Evolutionary conservation across 2,329 filamentous ascomycete genomes (phyloP).

Genomic region (Penicillium sp.): DNA sequence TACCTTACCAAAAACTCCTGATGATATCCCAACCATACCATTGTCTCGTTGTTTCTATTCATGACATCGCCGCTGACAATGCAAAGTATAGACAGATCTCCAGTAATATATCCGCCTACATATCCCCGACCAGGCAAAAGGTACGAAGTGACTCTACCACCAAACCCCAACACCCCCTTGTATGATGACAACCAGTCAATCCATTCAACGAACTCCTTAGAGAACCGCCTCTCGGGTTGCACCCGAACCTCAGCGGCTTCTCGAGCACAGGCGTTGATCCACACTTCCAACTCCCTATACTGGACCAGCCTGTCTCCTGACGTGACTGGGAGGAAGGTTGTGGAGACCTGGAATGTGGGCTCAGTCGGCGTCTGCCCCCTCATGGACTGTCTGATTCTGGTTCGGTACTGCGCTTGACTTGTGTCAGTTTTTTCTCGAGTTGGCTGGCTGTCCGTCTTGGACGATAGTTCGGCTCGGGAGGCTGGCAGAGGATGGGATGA

Average conservation of each 20-base stretch:
- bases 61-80: constrained; percentile 20
- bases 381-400: constrained; percentile 15
- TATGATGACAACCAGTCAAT: constrained; percentile 63
- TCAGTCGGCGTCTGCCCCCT: constrained; percentile 24
- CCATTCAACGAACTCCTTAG: constrained; percentile 57
- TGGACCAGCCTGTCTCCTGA: constrained; percentile 36
- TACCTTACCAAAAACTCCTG: constrained; percentile 59
- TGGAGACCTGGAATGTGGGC: constrained; percentile 35
- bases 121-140: constrained; percentile 10
- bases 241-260: constrained; percentile 18
- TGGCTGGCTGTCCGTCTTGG: constrained; percentile 40
- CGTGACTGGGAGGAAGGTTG: constrained; percentile 44
- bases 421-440: constrained; percentile 30
- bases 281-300: constrained; percentile 42
- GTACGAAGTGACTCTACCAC: constrained; percentile 20
- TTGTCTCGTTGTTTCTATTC: constrained; percentile 11
- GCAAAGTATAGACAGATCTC: constrained; percentile 7
- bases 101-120: background rate
- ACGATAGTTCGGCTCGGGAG: constrained; percentile 28
- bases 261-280: constrained; percentile 25
- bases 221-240: constrained; percentile 39
- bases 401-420: constrained; percentile 32
- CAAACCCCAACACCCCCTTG: constrained; percentile 22
- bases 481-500: constrained; percentile 45
- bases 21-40: constrained; percentile 25